Evolutionary conservation across 2,329 filamentous ascomycete species (phyloP).

Genomic region (Hymenoscyphus linearis): DNA sequence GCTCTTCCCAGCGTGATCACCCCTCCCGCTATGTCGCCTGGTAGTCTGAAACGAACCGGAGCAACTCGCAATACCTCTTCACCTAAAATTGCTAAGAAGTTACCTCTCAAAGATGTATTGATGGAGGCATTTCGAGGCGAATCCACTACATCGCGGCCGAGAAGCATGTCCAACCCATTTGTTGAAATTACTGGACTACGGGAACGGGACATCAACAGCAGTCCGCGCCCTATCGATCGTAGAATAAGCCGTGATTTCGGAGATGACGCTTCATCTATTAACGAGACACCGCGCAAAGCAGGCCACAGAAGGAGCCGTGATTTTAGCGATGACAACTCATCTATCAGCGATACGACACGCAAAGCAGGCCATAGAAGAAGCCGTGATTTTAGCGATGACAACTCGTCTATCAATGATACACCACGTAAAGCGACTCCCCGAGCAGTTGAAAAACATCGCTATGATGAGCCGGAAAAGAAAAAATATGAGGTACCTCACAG

Average conservation of each 20-base stretch:
- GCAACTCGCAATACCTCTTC: slow-evolving; percentile 48
- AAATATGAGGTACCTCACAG: slow-evolving; percentile 12
- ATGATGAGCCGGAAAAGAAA: slow-evolving; percentile 6
- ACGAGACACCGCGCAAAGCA: slow-evolving; percentile 12
- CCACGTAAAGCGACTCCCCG: slow-evolving; percentile 10
- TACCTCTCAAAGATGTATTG: slow-evolving; percentile 52
- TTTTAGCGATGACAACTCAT: too few species aligned
- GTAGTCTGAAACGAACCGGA: slow-evolving; percentile 48
- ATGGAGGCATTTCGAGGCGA: slow-evolving; percentile 60
- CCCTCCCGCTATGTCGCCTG: slow-evolving; percentile 24
- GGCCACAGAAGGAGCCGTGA: too few species aligned
- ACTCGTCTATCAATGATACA: slow-evolving; percentile 8
- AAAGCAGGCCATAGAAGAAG: slow-evolving; percentile 9
- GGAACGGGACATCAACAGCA: slow-evolving; percentile 19
- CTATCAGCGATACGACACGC: slow-evolving; percentile 9
- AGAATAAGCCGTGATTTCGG: slow-evolving; percentile 8
- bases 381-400: slow-evolving; percentile 9
- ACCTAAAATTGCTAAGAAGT: slow-evolving; percentile 44
- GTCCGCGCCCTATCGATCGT: slow-evolving; percentile 8
- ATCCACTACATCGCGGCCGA: slow-evolving; percentile 36
- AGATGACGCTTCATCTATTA: slow-evolving; percentile 3
- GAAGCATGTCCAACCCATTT: slow-evolving; percentile 20
- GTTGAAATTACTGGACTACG: slow-evolving; percentile 21
- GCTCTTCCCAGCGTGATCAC: slow-evolving; percentile 27
- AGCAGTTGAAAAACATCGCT: background rate